A percentile compares a stretch with the other conserved stretches of the same genome.
Conservation (phyloP, 1,284 basidiomycete genomes). For the Apiotrichum gamsii region DNA sequence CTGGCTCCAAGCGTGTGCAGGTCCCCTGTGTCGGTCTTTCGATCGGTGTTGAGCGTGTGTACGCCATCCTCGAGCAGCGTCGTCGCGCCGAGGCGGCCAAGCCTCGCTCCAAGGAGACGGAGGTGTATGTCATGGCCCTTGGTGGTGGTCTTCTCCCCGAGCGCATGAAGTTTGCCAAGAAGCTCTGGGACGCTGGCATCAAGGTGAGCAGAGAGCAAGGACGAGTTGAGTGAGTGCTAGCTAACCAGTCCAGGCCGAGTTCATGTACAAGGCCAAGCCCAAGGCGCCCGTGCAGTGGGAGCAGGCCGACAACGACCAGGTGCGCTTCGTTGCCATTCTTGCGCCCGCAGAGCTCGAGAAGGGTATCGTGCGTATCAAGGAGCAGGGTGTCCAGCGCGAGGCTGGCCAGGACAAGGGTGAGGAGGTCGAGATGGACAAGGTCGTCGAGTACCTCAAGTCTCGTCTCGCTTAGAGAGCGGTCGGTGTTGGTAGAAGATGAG, state of each 20-base stretch:
- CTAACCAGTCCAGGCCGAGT: conserved; percentile 76
- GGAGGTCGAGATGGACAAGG: conserved; percentile 61
- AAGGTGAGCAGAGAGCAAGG: conserved; percentile 55
- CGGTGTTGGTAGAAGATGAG: no score
- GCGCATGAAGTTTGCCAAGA: conserved; percentile 73
- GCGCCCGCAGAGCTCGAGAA: conserved; percentile 78
- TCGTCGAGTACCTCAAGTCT: conserved; percentile 60
- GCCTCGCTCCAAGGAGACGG: conserved; percentile 77
- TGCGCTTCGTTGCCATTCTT: conserved; percentile 84
- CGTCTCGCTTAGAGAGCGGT: no score
- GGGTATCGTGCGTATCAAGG: conserved; percentile 83
- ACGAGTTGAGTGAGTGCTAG: conserved; percentile 1
- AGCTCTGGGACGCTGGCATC: conserved; percentile 80
- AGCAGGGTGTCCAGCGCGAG: conserved; percentile 73
- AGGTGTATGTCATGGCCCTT: conserved; percentile 89
- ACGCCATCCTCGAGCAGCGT: conserved; percentile 82
- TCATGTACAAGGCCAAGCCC: conserved; percentile 85
- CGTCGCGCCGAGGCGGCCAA: conserved; percentile 62
- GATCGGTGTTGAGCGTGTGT: conserved; percentile 93
- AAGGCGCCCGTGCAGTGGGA: conserved; percentile 82
- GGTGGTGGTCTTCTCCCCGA: conserved; percentile 77
- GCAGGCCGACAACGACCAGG: conserved; percentile 83
- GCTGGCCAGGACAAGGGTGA: conserved; percentile 57
- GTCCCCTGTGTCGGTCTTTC: conserved; percentile 91
- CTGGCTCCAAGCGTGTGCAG: conserved; percentile 52